phyloP scores from a whole-genome alignment of 2,329 filamentous ascomycete species.

The Phyllosticta capitalensis region DNA sequence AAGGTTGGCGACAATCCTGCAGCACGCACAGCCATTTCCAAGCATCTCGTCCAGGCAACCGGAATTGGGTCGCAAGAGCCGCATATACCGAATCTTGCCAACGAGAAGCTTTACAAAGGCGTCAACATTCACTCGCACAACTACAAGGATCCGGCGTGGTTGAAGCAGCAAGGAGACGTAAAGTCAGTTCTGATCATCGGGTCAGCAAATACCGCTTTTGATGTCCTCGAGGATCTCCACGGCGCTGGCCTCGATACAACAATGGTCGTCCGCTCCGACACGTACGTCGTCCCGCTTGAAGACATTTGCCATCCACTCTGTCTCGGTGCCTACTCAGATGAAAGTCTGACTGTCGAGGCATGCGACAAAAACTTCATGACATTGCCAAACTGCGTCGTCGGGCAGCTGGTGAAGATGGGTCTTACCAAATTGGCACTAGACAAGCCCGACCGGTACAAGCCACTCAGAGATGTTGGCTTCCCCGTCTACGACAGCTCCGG shows the following conservation, averaged over 20 bases:
- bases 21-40: slow-evolving; percentile 10
- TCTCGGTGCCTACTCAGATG: slow-evolving; percentile 19
- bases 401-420: slow-evolving; percentile 17
- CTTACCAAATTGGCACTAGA: slow-evolving; percentile 20
- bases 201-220: slow-evolving; percentile 40
- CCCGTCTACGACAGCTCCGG: slow-evolving; percentile 28
- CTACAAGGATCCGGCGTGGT: slow-evolving; percentile 16
- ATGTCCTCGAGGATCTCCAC: slow-evolving; percentile 40
- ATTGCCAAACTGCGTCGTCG: not conserved
- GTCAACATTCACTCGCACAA: slow-evolving; percentile 18
- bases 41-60: slow-evolving; percentile 17
- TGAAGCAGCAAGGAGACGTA: slow-evolving; percentile 15
- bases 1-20: slow-evolving; percentile 1
- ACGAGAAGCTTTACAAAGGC: slow-evolving; percentile 17
- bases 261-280: slow-evolving; percentile 37
- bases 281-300: slow-evolving; percentile 27
- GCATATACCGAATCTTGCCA: slow-evolving; percentile 17
- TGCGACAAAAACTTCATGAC: slow-evolving; percentile 15
- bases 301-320: slow-evolving; percentile 16
- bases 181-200: slow-evolving; percentile 33
- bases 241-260: slow-evolving; percentile 34
- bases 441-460: slow-evolving; percentile 31
- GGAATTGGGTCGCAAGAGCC: slow-evolving; percentile 13
- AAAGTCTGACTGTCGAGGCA: slow-evolving; percentile 20
- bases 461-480: slow-evolving; percentile 35